phyloP scores from a whole-genome alignment of 192 early-diverging fungal genomes.

The Coemansia javaensis region DNA sequence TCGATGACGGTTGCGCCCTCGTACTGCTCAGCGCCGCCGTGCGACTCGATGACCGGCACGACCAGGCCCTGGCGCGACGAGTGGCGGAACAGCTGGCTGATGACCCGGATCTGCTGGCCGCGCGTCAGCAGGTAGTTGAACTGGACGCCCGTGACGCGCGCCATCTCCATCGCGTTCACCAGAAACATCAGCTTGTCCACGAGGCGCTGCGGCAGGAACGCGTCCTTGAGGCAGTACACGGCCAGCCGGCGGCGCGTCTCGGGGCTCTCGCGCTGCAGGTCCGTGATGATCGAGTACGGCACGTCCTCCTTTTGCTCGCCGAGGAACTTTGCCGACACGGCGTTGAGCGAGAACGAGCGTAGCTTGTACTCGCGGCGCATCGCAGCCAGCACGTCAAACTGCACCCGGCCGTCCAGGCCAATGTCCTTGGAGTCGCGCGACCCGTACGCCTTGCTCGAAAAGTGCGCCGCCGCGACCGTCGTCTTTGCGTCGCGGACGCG shows the following conservation, averaged over 20 bases:
- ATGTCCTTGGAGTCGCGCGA: slow-evolving; percentile 86
- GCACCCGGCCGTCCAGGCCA: slow-evolving; percentile 87
- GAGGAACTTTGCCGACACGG: slow-evolving; percentile 92
- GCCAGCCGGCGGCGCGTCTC: slow-evolving; percentile 93
- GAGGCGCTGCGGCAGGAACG: slow-evolving; percentile 85
- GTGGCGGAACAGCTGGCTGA: slow-evolving; percentile 91
- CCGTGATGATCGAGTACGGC: slow-evolving; percentile 96
- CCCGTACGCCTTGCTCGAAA: slow-evolving; percentile 91
- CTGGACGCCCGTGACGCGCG: slow-evolving; percentile 92
- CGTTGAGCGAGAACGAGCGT: slow-evolving; percentile 91
- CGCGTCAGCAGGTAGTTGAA: slow-evolving; percentile 90
- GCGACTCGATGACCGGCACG: slow-evolving; percentile 80
- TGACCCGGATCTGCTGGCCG: slow-evolving; percentile 98
- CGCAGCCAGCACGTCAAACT: slow-evolving; percentile 87
- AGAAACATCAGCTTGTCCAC: slow-evolving; percentile 97
- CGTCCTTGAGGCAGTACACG: slow-evolving; percentile 97
- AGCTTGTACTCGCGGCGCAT: slow-evolving; percentile 96
- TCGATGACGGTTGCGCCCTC: slow-evolving; percentile 97
- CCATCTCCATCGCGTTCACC: slow-evolving; percentile 98
- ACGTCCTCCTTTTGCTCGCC: slow-evolving; percentile 99
- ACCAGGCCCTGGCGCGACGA: slow-evolving; percentile 75
- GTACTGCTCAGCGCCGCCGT: slow-evolving; percentile 83
- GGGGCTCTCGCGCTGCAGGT: slow-evolving; percentile 90
- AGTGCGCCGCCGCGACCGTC: slow-evolving; percentile 39
- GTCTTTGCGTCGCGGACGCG: slow-evolving; percentile 52